Base-by-base conservation (phyloP, 345 rosid genomes). In the Aurinia saxatilis region DNA sequence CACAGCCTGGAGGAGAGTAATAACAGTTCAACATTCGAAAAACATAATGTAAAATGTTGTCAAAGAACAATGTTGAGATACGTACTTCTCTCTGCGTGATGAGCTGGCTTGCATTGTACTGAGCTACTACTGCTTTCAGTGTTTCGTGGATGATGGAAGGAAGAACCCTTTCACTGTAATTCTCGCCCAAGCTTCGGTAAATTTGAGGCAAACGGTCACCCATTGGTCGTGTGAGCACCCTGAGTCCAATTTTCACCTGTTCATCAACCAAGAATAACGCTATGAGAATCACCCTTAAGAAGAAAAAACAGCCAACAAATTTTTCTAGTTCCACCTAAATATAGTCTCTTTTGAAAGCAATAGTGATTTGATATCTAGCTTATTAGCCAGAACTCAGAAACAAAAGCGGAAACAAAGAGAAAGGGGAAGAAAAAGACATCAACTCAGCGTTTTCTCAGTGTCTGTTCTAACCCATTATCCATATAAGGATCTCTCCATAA, bases 141-240 rank as follows among this genome's bases (percentile, higher is more conserved):
- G 97, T 90, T 73, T 92, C 98, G 56, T 92, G 84, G 64, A 90
- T 82, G 68, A 92, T 87, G n/a, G 97, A 87, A 27, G 97, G 96
- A 52, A 92, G 78, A 52, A 89, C 95, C 74, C 95, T 82, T 63
- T 90, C 96, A 46, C 79, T 84, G 71, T 85, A 93, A 50, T 85
- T 84, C 79, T 87, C 90, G 17, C 97, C 97, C 7, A 89, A 80
- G 11, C 83, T 79, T 42, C 96, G 84, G 73, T 90, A 93, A 65
- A 93, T 71, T 30, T 80, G 75, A 38, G 99, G 97, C 47, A 93
- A 66, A 65, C 79, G 76, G 56, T 78, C 87, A 16, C 87, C 78
- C 61, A 77, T 59, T 7, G 97, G 99, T 33, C 97, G 97, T 19
- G 96, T 87, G 63, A 93, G 91, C 68, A 93, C 99, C 52, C 96